Base-by-base conservation (phyloP, 345 rosid genomes). In the Acer saccharum region DNA sequence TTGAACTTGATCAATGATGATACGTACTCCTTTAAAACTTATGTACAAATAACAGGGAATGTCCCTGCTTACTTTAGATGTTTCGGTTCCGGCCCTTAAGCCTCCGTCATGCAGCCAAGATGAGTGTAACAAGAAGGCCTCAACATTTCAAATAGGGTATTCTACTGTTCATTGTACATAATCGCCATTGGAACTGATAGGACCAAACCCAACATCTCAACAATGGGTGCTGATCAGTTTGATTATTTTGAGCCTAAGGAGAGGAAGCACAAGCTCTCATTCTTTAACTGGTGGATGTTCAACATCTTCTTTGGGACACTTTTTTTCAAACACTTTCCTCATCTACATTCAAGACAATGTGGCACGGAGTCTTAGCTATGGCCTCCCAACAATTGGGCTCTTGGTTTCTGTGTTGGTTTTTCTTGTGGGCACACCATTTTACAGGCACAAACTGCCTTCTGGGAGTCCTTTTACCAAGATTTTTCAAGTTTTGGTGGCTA, bases 201-300 rank as follows among this genome's bases (percentile, higher is more conserved):
- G 12, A 89, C 93, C 69, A 91, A 91, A 67, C 90, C 93, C 1
- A 91, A 89, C 76, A 89, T 91, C 20, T 89, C 92, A 4, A 89
- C 93, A 13, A 82, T 91, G 86, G 93, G 95, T 0, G 95, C 95
- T 0, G 90, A 91, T 78, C 93, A 89, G 32, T 91, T 91, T 2
- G 93, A 91, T 63, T 89, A 91, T 29, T 83, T 79, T 39, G 89
- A 88, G 70, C 93, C 89, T 0, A 88, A 78, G 62, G 95, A 91
- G 77, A 86, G 84, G 84, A 9, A 17, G 16, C 90, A 88, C 2
- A 91, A 91, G 85, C 78, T 89, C 43, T 89, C 95, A 0, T 91
- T 89, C 84, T 91, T 91, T 69, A 89, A 89, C 70, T 88, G 95
- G 93, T 89, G 95, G 93, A 79, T 89, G 88, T 87, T 88, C 65